These are phyloP conservation scores for Boletus rufocinnamomeus DNA, from an alignment of 768 basidiomycete species.

Conservation along the genomic window DNA sequence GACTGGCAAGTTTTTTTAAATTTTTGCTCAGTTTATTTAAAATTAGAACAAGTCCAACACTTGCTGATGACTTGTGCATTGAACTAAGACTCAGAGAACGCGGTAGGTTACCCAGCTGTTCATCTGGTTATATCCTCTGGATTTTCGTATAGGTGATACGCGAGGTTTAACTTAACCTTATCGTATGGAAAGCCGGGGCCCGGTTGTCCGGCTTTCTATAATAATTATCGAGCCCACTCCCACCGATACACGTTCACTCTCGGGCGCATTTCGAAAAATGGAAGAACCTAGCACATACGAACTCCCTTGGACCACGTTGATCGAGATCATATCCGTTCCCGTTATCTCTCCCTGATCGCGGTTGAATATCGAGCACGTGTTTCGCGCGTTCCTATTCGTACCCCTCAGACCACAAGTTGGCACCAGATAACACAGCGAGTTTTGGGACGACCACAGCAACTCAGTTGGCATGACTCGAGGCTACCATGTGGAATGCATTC, in stretches of 20 bases:
- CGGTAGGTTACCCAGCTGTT: not conserved
- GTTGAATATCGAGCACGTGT: constrained; percentile 9
- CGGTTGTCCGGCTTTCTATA: not conserved
- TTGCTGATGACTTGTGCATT: not conserved
- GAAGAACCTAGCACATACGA: not conserved
- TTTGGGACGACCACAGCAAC: not conserved
- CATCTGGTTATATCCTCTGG: not conserved
- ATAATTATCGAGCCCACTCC: not conserved
- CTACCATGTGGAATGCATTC: not conserved
- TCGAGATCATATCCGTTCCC: not conserved
- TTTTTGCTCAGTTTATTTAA: not conserved
- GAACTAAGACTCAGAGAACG: not conserved
- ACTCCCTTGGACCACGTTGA: not conserved
- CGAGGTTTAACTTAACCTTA: not conserved
- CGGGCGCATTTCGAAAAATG: not conserved
- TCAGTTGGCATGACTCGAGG: not conserved
- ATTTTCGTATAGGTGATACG: not conserved
- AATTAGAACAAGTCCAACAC: not conserved
- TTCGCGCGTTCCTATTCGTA: constrained; percentile 6
- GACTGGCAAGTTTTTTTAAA: not conserved
- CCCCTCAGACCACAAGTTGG: constrained; percentile 1
- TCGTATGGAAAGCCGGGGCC: not conserved
- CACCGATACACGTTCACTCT: not conserved
- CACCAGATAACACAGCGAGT: not conserved
- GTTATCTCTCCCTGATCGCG: constrained; percentile 5